Evolutionary conservation across 2,329 filamentous ascomycete genomes (phyloP), one percentile per base, ranked within the genome.

Genomic region (Zymoseptoria passerinii): DNA sequence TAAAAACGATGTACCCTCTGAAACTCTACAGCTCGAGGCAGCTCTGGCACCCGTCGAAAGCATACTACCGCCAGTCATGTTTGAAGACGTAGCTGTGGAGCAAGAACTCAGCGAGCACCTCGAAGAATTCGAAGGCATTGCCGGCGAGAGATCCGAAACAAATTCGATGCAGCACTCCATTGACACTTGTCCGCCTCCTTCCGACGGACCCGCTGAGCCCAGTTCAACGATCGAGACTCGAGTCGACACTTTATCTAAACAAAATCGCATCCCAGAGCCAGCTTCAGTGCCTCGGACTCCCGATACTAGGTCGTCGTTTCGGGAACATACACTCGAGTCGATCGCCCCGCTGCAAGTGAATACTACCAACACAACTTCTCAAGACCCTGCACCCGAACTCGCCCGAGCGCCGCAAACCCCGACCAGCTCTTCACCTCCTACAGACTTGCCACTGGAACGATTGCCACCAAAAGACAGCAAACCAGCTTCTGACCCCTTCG

Each of bases 401-500:
- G n/a, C 6, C 35, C 9, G 3, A 16, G 35, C 35, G 13, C 35
- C 13, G 35, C 35, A n/a, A 13, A 44, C 13, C 16, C 5, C 35
- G 1, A 44, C 6, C 4, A n/a, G 10, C 35, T 6, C 35, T 44
- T 28, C 16, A 18, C 27, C 19, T 18, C 19, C 23, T 8, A 27
- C 50, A 29, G 8, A 28, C 2, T 18, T 23, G 50, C 23, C 20
- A 7, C 28, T 52, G 23, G 35, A 44, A 3, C 35, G 16, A 44
- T 13, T 8, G 13, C n/a, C 50, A 28, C n/a, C 50, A n/a, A 8
- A 8, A 27, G n/a, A 20, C 20, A 3, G 13, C 50, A 28, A 27
- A 28, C 48, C 48, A 18, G 57, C 53, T 10, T 19, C 52, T 13
- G 63, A 72, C 52, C 69, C 70, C 13, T 72, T 65, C 59, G 69